Evolutionary conservation across 163 green algal genomes (phyloP), one percentile per base, ranked within the genome.

Genomic region (Picocystis sp.): DNA sequence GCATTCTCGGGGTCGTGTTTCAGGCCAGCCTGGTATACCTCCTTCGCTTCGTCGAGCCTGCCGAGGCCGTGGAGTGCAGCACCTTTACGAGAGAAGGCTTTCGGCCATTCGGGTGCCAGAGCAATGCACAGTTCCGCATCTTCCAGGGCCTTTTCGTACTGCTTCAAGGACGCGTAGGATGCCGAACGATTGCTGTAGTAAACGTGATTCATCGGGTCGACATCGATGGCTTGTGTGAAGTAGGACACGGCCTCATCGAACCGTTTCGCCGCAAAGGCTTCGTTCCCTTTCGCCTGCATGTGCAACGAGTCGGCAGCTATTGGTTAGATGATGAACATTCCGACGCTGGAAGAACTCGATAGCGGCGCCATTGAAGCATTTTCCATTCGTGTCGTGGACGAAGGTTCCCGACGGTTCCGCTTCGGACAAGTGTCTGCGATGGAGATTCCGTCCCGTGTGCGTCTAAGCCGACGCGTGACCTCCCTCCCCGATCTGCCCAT

Each of bases 111-210:
- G 3, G 78, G 70, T 64, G 34, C 19, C 43, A 1, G 5, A 22
- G 47, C 15, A 34, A 21, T 24, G 47, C 24, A 29, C 3, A 19
- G 47, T 9, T 45, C 47, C 13, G 82, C 90, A 57, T 96, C 89
- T n/a, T 67, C 64, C 25, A 99, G 63, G 0, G 90, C 90, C 0
- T 79, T 71, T 2, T 75, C 41, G 51, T 86, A 97, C 6, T 72
- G 25, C 14, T 80, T 60, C 17, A 94, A 57, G 50, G 17, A 24
- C 47, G 47, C 47, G 14, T 44, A 43, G 15, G 74, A 67, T 11
- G 83, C 86, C 3, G 79, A 92, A 13, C 82, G 65, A 69, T 99
- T 99, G 72, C 71, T 89, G 76, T 83, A 96, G 1, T 96, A 74
- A 2, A 97, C 82, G 52, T 97, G 86, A 65, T 97, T 97, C 23